Conservation (phyloP, 1,139 yeast genomes). For the Protomyces lactucae-debilis region DNA sequence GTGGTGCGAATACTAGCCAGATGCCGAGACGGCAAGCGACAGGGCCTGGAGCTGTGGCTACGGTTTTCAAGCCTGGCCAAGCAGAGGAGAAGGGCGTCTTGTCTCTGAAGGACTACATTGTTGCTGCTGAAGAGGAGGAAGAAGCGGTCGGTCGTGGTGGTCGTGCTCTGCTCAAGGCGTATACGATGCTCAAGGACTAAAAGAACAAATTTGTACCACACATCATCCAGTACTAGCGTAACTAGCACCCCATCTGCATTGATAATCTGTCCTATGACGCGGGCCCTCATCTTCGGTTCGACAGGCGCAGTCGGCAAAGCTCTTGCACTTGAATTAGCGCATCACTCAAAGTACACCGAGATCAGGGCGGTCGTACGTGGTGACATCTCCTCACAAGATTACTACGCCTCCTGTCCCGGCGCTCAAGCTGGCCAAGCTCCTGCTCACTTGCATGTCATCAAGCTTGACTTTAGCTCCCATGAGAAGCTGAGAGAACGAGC, state of each 20-base stretch:
- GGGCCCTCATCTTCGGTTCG: constrained; percentile 21
- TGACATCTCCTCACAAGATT: constrained; percentile 8
- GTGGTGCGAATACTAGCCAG: constrained; percentile 10
- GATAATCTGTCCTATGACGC: background rate
- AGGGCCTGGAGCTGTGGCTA: constrained; percentile 2
- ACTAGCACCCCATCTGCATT: background rate
- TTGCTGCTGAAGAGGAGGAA: constrained; percentile 13
- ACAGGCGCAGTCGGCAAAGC: constrained; percentile 27
- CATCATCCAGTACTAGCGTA: background rate
- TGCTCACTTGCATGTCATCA: background rate
- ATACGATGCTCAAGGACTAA: constrained; percentile 15
- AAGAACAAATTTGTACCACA: background rate
- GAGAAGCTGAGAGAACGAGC: background rate
- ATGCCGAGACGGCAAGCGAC: constrained; percentile 9
- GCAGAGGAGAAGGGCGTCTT: constrained; percentile 11
- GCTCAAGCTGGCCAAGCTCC: background rate
- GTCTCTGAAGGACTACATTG: constrained; percentile 19
- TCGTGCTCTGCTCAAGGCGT: constrained; percentile 9
- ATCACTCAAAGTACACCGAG: constrained; percentile 1
- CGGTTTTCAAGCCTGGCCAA: constrained; percentile 11
- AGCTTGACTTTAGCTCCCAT: background rate
- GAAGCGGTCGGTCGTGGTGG: constrained; percentile 23
- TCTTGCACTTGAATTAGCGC: constrained; percentile 9
- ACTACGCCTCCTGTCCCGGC: background rate
- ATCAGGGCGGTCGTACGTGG: constrained; percentile 10